A percentile compares a stretch with the other conserved stretches of the same genome.
phyloP scores from a whole-genome alignment of 768 basidiomycete species.

The Collybia sordida region DNA sequence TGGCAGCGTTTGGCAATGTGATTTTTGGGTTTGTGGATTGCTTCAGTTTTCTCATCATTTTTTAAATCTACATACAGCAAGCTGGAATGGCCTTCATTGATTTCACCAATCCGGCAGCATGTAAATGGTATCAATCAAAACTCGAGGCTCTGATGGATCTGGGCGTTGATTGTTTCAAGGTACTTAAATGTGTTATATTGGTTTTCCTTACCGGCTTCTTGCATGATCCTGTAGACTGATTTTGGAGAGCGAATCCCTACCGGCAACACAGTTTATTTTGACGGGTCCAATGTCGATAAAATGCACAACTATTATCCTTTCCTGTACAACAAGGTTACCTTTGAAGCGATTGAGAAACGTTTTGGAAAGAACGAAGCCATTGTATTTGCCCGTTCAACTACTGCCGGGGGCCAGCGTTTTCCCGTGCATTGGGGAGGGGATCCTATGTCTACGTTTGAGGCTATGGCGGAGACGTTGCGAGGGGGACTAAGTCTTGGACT shows the following conservation, averaged over 20 bases:
- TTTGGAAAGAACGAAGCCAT: constrained; percentile 39
- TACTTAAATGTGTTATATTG: constrained; percentile 27
- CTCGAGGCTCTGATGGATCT: constrained; percentile 38
- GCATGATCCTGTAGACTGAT: constrained; percentile 18
- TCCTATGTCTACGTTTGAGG: constrained; percentile 45
- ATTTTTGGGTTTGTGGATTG: constrained; percentile 32
- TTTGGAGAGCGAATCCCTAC: constrained; percentile 34
- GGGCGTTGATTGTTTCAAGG: constrained; percentile 41
- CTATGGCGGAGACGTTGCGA: constrained; percentile 49
- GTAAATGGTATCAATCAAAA: constrained; percentile 42
- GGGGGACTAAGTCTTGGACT: constrained; percentile 40
- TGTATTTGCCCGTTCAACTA: constrained; percentile 45
- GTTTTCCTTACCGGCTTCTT: no score
- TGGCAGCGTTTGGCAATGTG: constrained; percentile 38
- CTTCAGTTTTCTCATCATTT: not conserved
- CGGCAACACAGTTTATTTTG: constrained; percentile 34
- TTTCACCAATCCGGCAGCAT: constrained; percentile 42
- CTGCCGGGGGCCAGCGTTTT: constrained; percentile 44
- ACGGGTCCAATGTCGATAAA: constrained; percentile 22
- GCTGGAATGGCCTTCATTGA: constrained; percentile 43
- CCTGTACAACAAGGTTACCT: constrained; percentile 41
- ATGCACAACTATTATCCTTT: constrained; percentile 23
- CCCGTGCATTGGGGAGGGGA: constrained; percentile 45
- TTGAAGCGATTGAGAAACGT: constrained; percentile 33
- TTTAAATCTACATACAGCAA: constrained; percentile 25